These are phyloP conservation scores for Cladosporium cucumerinum DNA, from an alignment of 2,329 filamentous ascomycete species.

Conservation along the genomic window DNA sequence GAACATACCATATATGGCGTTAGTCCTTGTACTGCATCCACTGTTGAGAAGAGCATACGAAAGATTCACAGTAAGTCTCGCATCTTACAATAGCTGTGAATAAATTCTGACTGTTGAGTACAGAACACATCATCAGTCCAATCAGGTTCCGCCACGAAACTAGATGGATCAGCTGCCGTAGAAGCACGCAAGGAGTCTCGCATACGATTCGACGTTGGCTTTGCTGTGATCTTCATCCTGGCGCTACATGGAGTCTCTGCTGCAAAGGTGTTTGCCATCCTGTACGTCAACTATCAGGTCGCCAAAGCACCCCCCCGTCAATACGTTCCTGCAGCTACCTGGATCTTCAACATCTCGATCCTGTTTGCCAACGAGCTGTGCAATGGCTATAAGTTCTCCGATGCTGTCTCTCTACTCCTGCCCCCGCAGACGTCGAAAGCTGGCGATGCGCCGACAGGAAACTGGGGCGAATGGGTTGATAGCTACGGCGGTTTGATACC, in stretches of 20 bases:
- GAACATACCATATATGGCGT: conserved; percentile 77
- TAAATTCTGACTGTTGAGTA: not conserved
- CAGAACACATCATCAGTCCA: not conserved
- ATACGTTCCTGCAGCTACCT: conserved; percentile 72
- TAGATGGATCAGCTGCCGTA: not conserved
- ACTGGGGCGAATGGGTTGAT: conserved; percentile 72
- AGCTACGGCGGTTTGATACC: conserved; percentile 76
- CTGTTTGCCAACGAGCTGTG: conserved; percentile 88
- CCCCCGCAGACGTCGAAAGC: conserved; percentile 39
- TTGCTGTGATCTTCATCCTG: conserved; percentile 74
- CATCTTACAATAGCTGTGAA: not conserved
- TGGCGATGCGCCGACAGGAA: conserved; percentile 34
- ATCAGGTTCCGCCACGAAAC: not conserved
- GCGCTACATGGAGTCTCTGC: conserved; percentile 82
- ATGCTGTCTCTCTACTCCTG: conserved; percentile 55
- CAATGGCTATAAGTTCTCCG: conserved; percentile 69
- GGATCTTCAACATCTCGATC: conserved; percentile 82
- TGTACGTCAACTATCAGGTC: conserved; percentile 78
- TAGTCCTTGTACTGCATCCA: conserved; percentile 75
- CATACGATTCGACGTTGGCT: conserved; percentile 70
- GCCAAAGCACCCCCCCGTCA: conserved; percentile 67
- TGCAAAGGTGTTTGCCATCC: conserved; percentile 74
- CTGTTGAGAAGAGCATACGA: conserved; percentile 72
- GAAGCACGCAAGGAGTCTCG: conserved; percentile 17
- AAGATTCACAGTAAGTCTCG: conserved; percentile 29